phyloP scores from a whole-genome alignment of 192 early-diverging fungal genomes.

The Podila minutissima region DNA sequence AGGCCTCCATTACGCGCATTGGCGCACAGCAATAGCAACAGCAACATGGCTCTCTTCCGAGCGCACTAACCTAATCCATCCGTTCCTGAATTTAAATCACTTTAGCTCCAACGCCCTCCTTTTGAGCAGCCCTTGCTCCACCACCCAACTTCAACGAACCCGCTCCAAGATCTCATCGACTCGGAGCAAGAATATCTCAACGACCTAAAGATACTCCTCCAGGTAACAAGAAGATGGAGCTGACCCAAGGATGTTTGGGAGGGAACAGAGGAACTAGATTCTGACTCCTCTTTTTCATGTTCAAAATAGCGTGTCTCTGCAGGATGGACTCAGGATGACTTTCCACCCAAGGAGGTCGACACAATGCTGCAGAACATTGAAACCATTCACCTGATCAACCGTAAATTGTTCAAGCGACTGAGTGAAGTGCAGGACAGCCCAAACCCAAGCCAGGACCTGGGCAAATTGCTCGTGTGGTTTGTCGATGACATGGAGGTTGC shows the following conservation, averaged over 20 bases:
- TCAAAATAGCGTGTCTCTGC: conserved; percentile 54
- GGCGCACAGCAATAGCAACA: not conserved
- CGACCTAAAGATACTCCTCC: conserved; percentile 57
- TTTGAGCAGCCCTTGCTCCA: conserved; percentile 17
- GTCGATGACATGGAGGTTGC: conserved; percentile 63
- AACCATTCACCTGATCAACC: conserved; percentile 55
- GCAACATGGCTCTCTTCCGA: not conserved
- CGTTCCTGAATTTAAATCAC: not conserved
- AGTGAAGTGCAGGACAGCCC: conserved; percentile 7
- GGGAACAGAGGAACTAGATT: not conserved
- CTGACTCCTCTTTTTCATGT: not conserved
- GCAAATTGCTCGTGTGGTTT: conserved; percentile 25
- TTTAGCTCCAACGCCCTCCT: conserved; percentile 42
- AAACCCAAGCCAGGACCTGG: conserved; percentile 1
- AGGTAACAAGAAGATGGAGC: conserved; percentile 43
- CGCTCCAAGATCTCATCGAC: conserved; percentile 60
- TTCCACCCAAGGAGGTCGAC: conserved; percentile 59
- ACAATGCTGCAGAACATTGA: conserved; percentile 55
- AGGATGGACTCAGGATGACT: conserved; percentile 58
- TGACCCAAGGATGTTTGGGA: not conserved
- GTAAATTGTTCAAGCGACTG: conserved; percentile 43
- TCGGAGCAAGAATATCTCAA: conserved; percentile 61
- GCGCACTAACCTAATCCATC: not conserved
- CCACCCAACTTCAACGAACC: conserved; percentile 30
- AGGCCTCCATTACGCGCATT: not conserved